Percentiles rank a stretch among this genome's conserved stretches.
Evolutionary conservation across 176 grass and related monocot genomes (phyloP).

Genomic region (Juncus effusus): DNA sequence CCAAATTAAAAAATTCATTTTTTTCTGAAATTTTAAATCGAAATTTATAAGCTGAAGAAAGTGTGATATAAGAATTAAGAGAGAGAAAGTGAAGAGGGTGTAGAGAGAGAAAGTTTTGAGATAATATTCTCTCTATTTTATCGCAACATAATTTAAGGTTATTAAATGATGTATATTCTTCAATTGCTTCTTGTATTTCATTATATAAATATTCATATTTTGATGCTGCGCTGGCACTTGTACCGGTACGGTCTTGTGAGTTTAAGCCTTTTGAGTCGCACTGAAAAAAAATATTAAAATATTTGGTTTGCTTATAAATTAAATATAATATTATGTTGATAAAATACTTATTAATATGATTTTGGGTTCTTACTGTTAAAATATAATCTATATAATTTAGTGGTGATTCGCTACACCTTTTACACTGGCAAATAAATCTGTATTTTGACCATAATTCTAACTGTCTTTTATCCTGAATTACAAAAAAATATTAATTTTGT

Average conservation of each 20-base stretch:
- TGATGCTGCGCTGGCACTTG: constrained; percentile 22
- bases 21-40: constrained; percentile 31
- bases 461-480: constrained; percentile 47
- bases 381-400: constrained; percentile 56
- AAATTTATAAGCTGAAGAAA: constrained; percentile 71
- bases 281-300: constrained; percentile 24
- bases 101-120: constrained; percentile 39
- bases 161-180: constrained; percentile 45
- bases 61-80: constrained; percentile 49
- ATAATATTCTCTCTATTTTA: constrained; percentile 74
- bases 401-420: constrained; percentile 52
- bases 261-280: constrained; percentile 43
- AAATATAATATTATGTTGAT: too few relatives aligned
- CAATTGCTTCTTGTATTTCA: constrained; percentile 59
- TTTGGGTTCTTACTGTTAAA: constrained; percentile 67
- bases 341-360: constrained; percentile 6
- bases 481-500: not conserved
- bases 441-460: constrained; percentile 78
- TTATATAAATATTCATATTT: constrained; percentile 40
- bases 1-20: constrained; percentile 38
- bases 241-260: constrained; percentile 23
- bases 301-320: too few relatives aligned
- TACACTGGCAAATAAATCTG: constrained; percentile 70
- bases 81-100: constrained; percentile 68
- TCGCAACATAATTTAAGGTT: constrained; percentile 66